Conservation (phyloP, 1,139 yeast species). For the Nakaseomyces uthaithaninus region DNA sequence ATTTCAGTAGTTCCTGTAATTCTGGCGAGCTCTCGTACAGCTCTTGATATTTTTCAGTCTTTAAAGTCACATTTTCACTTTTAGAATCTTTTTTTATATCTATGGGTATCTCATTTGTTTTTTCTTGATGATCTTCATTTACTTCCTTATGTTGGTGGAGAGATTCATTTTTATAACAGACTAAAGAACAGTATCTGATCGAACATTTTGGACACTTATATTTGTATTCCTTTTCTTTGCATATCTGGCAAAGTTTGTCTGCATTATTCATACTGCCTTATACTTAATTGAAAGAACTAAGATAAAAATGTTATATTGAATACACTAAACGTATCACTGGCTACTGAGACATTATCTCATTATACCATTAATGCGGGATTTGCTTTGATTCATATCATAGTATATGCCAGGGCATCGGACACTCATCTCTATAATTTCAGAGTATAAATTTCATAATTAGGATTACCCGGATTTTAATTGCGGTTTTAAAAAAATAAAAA, state of each 20-base stretch:
- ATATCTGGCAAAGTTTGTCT: slow-evolving; percentile 40
- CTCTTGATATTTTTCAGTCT: slow-evolving; percentile 14
- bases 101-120: slow-evolving; percentile 6
- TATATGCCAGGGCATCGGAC: no score
- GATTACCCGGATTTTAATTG: not conserved
- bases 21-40: slow-evolving; percentile 20
- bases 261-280: not conserved
- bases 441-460: not conserved
- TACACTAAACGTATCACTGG: no score
- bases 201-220: slow-evolving; percentile 59
- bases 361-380: not conserved
- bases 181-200: slow-evolving; percentile 44
- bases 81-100: not conserved
- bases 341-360: no score
- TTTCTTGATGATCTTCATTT: slow-evolving; percentile 3
- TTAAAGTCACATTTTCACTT: slow-evolving; percentile 3
- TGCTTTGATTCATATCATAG: not conserved
- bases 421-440: no score
- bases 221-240: slow-evolving; percentile 37
- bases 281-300: no score
- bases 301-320: no score
- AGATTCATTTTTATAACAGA: slow-evolving; percentile 45
- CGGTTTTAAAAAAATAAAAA: slow-evolving; percentile 9
- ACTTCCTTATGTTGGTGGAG: slow-evolving; percentile 34
- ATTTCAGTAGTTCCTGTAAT: slow-evolving; percentile 24